Percentiles rank a stretch among this genome's conserved stretches.
These are phyloP conservation scores for Catharanthus roseus DNA, from an alignment of 257 asterid genomes.

Conservation along the genomic window DNA sequence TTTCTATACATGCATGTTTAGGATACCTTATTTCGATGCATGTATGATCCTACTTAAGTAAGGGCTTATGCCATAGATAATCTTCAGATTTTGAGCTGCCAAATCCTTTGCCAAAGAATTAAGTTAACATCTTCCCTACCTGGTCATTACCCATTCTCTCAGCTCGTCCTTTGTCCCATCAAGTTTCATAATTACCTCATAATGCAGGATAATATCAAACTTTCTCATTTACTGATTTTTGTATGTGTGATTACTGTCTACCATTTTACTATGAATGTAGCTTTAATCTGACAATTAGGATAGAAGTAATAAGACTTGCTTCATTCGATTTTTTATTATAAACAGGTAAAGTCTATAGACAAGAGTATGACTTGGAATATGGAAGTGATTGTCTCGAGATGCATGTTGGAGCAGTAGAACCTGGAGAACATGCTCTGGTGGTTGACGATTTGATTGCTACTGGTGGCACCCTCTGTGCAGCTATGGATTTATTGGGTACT, in stretches of 20 bases:
- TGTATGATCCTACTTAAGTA: background rate
- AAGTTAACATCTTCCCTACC: background rate
- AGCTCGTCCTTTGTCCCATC: background rate
- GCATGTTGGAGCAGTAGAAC: conserved; percentile 71
- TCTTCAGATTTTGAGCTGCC: background rate
- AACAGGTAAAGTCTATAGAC: conserved; percentile 62
- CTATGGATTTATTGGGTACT: conserved; percentile 68
- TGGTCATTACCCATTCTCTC: background rate
- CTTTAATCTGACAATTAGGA: background rate
- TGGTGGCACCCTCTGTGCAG: conserved; percentile 87
- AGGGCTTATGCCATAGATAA: background rate
- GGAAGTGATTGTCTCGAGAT: conserved; percentile 90
- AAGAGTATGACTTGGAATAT: conserved; percentile 80
- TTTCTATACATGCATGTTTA: background rate
- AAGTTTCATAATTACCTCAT: background rate
- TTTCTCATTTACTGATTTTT: too few species aligned
- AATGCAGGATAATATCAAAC: background rate
- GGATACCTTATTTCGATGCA: background rate
- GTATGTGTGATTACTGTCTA: background rate
- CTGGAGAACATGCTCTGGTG: conserved; percentile 65
- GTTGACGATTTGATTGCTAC: conserved; percentile 87
- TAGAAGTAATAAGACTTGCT: background rate
- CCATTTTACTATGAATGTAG: background rate
- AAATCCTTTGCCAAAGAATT: background rate
- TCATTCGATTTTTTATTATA: background rate